Percentiles rank a stretch among this genome's conserved stretches.
These are phyloP conservation scores for Coniochaeta hoffmannii DNA, from an alignment of 2,329 filamentous ascomycete genomes.

Conservation along the genomic window DNA sequence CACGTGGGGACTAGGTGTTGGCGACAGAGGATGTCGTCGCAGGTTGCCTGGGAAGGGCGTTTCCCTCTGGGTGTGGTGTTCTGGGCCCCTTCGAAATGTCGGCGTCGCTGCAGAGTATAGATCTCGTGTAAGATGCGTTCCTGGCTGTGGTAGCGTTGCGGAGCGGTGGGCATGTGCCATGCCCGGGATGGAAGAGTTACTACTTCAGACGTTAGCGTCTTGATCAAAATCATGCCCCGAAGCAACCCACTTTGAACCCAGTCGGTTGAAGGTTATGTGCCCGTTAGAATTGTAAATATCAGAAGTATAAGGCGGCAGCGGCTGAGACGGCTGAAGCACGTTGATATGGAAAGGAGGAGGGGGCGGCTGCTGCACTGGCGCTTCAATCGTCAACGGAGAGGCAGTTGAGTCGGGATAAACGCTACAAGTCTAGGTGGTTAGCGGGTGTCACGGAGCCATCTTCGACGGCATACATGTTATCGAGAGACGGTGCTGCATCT, in stretches of 20 bases:
- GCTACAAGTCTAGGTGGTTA: conserved; percentile 31
- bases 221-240: background rate
- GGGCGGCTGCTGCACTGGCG: conserved; percentile 40
- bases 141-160: conserved; percentile 44
- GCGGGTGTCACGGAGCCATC: conserved; percentile 16
- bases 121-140: conserved; percentile 41
- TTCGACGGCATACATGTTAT: conserved; percentile 11
- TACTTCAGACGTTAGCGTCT: conserved; percentile 29
- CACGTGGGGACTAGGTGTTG: conserved; percentile 40
- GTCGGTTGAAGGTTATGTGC: conserved; percentile 37
- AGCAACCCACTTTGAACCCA: conserved; percentile 46
- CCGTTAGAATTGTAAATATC: conserved; percentile 40
- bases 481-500: conserved; percentile 22
- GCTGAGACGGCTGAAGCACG: conserved; percentile 43
- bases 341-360: conserved; percentile 38
- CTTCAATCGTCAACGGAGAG: conserved; percentile 47
- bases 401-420: conserved; percentile 47
- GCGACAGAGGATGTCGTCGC: conserved; percentile 46
- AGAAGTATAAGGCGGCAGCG: conserved; percentile 39
- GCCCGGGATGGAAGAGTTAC: conserved; percentile 42
- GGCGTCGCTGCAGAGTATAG: conserved; percentile 45
- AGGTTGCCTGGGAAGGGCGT: conserved; percentile 39
- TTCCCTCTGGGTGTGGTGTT: conserved; percentile 41
- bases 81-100: conserved; percentile 39
- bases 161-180: conserved; percentile 52